phyloP scores from a whole-genome alignment of 2,329 filamentous ascomycete genomes.

The Hypoxylon sp. region DNA sequence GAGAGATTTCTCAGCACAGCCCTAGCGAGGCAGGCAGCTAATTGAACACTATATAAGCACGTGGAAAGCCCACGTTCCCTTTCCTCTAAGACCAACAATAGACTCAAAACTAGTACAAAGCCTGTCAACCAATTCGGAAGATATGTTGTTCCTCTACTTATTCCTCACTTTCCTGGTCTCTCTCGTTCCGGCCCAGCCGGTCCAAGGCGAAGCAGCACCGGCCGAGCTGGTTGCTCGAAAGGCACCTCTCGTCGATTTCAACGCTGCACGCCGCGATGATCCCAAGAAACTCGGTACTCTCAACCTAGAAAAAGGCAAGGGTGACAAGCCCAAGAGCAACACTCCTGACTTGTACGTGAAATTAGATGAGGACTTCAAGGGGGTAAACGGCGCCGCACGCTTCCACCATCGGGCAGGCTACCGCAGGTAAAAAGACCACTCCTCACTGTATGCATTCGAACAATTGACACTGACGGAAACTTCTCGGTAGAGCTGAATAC shows the following conservation, averaged over 20 bases:
- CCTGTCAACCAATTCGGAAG: not conserved
- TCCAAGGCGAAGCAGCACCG: conserved; percentile 24
- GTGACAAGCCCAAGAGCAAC: conserved; percentile 28
- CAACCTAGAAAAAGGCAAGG: conserved; percentile 41
- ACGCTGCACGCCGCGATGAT: conserved; percentile 36
- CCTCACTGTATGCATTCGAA: too few relatives aligned
- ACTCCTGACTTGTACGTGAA: conserved; percentile 42
- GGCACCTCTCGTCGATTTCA: conserved; percentile 38
- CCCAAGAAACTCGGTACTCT: conserved; percentile 36
- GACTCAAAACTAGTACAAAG: not conserved
- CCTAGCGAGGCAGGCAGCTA: not conserved
- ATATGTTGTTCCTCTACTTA: conserved; percentile 20
- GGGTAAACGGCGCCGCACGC: conserved; percentile 30
- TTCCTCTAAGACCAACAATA: not conserved
- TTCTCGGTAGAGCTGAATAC: conserved; percentile 37
- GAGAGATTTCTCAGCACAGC: not conserved
- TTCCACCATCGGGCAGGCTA: conserved; percentile 40
- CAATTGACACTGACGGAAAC: conserved; percentile 4
- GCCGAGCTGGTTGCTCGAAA: conserved; percentile 2
- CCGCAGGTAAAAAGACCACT: conserved; percentile 29
- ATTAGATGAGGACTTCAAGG: conserved; percentile 34
- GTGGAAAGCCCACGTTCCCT: not conserved
- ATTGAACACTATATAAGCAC: conserved; percentile 20
- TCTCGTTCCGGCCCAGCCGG: conserved; percentile 2
- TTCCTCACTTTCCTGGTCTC: conserved; percentile 16